Conservation (phyloP, 306 rosid species). For the Aeschynomene evenia region DNA sequence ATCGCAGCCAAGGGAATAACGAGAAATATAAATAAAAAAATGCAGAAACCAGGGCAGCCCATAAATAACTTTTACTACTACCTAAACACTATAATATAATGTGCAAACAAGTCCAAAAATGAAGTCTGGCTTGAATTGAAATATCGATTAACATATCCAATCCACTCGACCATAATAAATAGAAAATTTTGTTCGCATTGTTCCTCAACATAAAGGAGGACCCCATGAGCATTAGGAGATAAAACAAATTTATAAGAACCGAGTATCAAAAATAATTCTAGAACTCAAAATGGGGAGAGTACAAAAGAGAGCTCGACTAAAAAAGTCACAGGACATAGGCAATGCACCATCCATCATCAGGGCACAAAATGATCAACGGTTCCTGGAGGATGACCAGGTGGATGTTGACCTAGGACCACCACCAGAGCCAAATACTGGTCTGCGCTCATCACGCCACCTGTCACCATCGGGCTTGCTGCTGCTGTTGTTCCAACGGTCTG, state of each 20-base stretch:
- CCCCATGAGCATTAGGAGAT: constrained; percentile 18
- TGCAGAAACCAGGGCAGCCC: too few species aligned
- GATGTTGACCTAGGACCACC: constrained; percentile 53
- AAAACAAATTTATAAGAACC: constrained; percentile 33
- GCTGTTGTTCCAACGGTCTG: constrained; percentile 55
- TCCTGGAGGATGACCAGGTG: constrained; percentile 78
- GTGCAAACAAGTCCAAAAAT: background rate
- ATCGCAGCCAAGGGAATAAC: background rate
- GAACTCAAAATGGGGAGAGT: constrained; percentile 14
- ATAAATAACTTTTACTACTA: background rate
- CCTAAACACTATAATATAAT: background rate
- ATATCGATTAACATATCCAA: constrained; percentile 25
- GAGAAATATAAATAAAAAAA: background rate
- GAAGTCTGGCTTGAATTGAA: background rate
- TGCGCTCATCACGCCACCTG: constrained; percentile 83
- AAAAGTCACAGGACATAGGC: constrained; percentile 6
- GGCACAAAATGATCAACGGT: constrained; percentile 36
- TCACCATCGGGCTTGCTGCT: constrained; percentile 47
- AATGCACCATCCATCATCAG: background rate
- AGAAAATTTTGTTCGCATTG: constrained; percentile 23
- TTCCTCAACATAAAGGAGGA: constrained; percentile 24
- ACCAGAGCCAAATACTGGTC: constrained; percentile 45
- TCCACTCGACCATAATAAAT: constrained; percentile 28
- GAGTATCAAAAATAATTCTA: constrained; percentile 35
- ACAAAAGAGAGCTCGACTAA: constrained; percentile 15